A percentile compares a stretch with the other conserved stretches of the same genome.
These are phyloP conservation scores for thale cress (Arabidopsis thaliana) DNA, from an alignment of 345 rosid species.

Conservation along the genomic window TAIR10.1 NC_003075.7:6107501-6108000, in stretches of 20 bases:
- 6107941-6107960: slow-evolving; percentile 88
- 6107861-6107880: slow-evolving; percentile 67
- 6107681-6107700: slow-evolving; percentile 69
- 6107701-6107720: slow-evolving; percentile 74
- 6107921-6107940: slow-evolving; percentile 83
- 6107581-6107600: slow-evolving; percentile 55
- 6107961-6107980: slow-evolving; percentile 61
- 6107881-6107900: slow-evolving; percentile 67
- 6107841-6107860: slow-evolving; percentile 67
- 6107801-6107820: slow-evolving; percentile 72
- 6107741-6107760: slow-evolving; percentile 77
- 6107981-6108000: slow-evolving; percentile 63
- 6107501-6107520: slow-evolving; percentile 61
- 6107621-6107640: slow-evolving; percentile 51
- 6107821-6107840: slow-evolving; percentile 59
- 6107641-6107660: slow-evolving; percentile 66
- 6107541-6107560: slow-evolving; percentile 89
- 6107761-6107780: slow-evolving; percentile 83
- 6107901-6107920: slow-evolving; percentile 96
- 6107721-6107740: slow-evolving; percentile 76
- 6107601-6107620: slow-evolving; percentile 51
- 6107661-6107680: slow-evolving; percentile 70
- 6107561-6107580: slow-evolving; percentile 56
- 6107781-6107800: slow-evolving; percentile 73
- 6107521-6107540: slow-evolving; percentile 72